Base-by-base conservation (phyloP, 106 monocot species). In the Dactylorhiza incarnata region DNA sequence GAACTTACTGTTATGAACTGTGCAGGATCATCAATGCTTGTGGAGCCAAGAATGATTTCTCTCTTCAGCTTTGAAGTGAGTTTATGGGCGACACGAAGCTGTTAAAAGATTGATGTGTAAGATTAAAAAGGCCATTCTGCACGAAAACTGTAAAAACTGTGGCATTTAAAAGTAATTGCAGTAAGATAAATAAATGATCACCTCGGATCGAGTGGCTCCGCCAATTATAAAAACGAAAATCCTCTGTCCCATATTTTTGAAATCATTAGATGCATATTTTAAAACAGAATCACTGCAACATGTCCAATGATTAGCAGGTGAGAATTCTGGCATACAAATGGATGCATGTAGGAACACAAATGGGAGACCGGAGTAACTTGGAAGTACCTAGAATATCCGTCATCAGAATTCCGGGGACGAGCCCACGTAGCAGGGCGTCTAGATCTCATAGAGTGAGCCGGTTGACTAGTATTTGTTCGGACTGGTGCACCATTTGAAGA, bases 201-300 rank as follows among this genome's bases (percentile, higher is more conserved):
- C 96, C 96, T 97, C 96, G 53, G 96, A 97, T 71, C 96, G 75
- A 82, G 96, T 97, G 52, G 96, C 91, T 73, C 96, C 96, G 76
- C 96, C 96, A 75, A 97, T 89, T 26, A 97, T 83, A 74, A 97
- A 97, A 25, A 97, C 45, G 85, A 93, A 93, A 78, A 97, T 89
- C 16, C 96, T 90, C 54, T 89, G 93, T 12, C 96, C 96, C 93
- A 94, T 86, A 82, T 85, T 93, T 78, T 81, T 97, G 26, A 93
- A 87, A 74, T 97, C 93, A 83, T 85, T 93, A 47, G 96, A 97
- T 73, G 87, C 84, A 86, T 94, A 89, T 77, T 76, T 97, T 75
- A 97, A 79, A 19, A 97, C 78, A 13, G 97, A 97, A 73, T 97
- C 97, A 84, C 97, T 94, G 80, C 52, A 85, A 37, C 77, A 83